Percentiles rank a stretch among this genome's conserved stretches.
phyloP scores from a whole-genome alignment of 768 basidiomycete genomes.

The Tephrocybe rancida region DNA sequence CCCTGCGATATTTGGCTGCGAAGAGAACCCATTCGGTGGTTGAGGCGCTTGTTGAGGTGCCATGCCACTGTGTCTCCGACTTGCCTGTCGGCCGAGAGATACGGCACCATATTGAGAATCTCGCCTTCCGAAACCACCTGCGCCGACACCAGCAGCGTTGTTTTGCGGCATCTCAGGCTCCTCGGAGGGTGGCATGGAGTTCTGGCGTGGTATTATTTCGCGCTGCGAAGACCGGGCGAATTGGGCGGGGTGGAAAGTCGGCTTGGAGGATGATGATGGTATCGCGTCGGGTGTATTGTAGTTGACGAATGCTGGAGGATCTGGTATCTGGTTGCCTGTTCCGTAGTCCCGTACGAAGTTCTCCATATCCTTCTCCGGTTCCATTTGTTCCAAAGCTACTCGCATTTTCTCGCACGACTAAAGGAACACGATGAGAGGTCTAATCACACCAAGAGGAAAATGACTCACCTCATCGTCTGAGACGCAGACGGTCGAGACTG shows the following conservation, averaged over 20 bases:
- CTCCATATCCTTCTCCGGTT: slow-evolving; percentile 86
- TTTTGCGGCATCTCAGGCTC: slow-evolving; percentile 39
- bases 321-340: slow-evolving; percentile 86
- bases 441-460: background rate
- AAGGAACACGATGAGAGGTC: background rate
- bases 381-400: slow-evolving; percentile 84
- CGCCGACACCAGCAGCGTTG: slow-evolving; percentile 75
- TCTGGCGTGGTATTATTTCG: slow-evolving; percentile 33
- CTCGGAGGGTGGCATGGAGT: slow-evolving; percentile 30
- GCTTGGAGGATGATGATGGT: slow-evolving; percentile 57
- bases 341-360: slow-evolving; percentile 88
- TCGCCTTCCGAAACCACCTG: slow-evolving; percentile 45
- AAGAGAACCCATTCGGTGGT: slow-evolving; percentile 27
- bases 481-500: slow-evolving; percentile 94
- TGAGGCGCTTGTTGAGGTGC: slow-evolving; percentile 26
- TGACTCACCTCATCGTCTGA: slow-evolving; percentile 86
- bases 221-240: slow-evolving; percentile 51
- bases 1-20: background rate
- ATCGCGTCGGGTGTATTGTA: slow-evolving; percentile 70
- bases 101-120: slow-evolving; percentile 32
- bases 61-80: slow-evolving; percentile 20
- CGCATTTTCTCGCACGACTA: slow-evolving; percentile 93
- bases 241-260: slow-evolving; percentile 57
- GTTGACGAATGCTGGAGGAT: slow-evolving; percentile 86
- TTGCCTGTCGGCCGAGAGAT: slow-evolving; percentile 33